Percentiles rank a stretch among this genome's conserved stretches.
Evolutionary conservation across 2,329 filamentous ascomycete genomes (phyloP).

Genomic region (Akanthomyces dipterigenus): DNA sequence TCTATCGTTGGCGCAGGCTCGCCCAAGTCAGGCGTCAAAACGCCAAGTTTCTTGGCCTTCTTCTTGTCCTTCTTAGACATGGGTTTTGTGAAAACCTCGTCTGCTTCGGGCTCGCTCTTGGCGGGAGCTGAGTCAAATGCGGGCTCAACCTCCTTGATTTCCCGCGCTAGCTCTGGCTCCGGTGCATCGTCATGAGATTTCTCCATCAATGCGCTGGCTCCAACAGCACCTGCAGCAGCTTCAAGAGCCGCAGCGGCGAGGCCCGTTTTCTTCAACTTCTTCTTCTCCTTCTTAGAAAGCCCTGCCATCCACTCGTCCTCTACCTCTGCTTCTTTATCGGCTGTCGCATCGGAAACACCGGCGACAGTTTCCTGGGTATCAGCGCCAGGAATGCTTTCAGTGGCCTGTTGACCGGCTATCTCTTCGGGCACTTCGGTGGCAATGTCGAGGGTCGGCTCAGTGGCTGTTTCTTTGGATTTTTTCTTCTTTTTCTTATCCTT

Average conservation of each 20-base stretch:
- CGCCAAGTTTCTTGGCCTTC: conserved; percentile 27
- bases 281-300: conserved; percentile 24
- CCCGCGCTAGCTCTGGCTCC: neutral
- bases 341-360: neutral
- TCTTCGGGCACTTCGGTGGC: neutral
- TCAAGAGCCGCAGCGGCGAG: neutral
- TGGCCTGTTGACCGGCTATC: neutral
- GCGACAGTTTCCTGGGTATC: neutral
- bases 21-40: neutral
- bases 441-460: neutral
- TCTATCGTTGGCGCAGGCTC: conserved; percentile 8
- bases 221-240: neutral
- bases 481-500: conserved; percentile 27
- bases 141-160: neutral
- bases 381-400: neutral
- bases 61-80: conserved; percentile 30
- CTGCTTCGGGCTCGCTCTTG: neutral
- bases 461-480: conserved; percentile 15
- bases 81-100: conserved; percentile 15
- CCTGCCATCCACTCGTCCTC: conserved; percentile 2
- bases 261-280: conserved; percentile 18
- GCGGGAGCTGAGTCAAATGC: neutral
- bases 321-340: neutral
- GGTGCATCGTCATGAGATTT: neutral
- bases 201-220: neutral